Percentiles rank a stretch among this genome's conserved stretches.
These are phyloP conservation scores for Xylaria sp. DNA, from an alignment of 2,329 filamentous ascomycete genomes.

Conservation along the genomic window DNA sequence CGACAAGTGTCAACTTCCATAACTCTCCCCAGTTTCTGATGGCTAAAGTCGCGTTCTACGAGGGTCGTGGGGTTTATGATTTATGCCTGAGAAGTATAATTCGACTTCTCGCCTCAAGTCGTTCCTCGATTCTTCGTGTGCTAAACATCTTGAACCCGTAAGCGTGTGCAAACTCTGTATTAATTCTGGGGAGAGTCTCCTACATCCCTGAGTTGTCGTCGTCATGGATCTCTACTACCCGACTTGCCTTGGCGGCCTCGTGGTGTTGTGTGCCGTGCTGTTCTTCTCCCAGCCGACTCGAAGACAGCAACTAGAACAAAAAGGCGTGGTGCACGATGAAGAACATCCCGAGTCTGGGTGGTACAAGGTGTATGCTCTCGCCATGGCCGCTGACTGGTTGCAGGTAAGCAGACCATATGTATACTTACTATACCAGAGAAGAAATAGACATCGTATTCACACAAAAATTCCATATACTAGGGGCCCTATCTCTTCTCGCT, in stretches of 20 bases:
- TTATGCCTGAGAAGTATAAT: background rate
- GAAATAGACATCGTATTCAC: background rate
- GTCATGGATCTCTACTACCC: constrained; percentile 30
- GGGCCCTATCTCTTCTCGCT: constrained; percentile 46
- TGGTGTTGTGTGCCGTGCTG: constrained; percentile 41
- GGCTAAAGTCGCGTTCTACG: constrained; percentile 27
- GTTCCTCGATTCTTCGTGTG: constrained; percentile 10
- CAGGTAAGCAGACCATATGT: constrained; percentile 49
- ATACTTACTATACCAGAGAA: background rate
- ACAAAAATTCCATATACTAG: constrained; percentile 24
- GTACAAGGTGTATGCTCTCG: constrained; percentile 57
- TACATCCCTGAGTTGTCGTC: background rate
- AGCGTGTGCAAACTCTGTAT: background rate
- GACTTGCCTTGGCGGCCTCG: constrained; percentile 41
- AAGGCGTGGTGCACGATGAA: constrained; percentile 41
- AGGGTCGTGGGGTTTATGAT: constrained; percentile 8
- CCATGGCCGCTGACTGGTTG: constrained; percentile 58
- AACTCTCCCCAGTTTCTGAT: background rate
- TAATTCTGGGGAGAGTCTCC: background rate
- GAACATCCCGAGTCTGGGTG: constrained; percentile 54
- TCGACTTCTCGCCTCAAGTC: constrained; percentile 5
- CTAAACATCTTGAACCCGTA: background rate
- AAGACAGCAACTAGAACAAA: constrained; percentile 39
- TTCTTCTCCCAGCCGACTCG: constrained; percentile 46
- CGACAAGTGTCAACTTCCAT: constrained; percentile 46